Evolutionary conservation across 169 alveolate genomes (phyloP).

Genomic region (Plasmodium gaboni): DNA sequence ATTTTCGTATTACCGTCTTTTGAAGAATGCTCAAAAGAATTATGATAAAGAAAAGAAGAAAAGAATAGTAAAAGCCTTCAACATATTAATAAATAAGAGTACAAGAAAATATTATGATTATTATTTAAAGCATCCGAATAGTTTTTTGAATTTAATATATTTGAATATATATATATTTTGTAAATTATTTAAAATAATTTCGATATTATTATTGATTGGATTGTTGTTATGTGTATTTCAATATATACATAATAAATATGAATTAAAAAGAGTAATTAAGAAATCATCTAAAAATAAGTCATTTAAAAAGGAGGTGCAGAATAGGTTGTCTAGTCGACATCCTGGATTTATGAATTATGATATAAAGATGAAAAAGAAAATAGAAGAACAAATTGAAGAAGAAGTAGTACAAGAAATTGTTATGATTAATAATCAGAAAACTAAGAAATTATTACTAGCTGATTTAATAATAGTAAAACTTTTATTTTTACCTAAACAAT

Average conservation of each 20-base stretch:
- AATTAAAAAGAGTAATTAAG: slow-evolving; percentile 13
- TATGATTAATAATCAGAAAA: neutral
- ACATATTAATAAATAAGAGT: slow-evolving; percentile 29
- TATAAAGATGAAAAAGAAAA: slow-evolving; percentile 13
- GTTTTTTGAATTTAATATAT: slow-evolving; percentile 42
- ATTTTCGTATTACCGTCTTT: slow-evolving; percentile 10
- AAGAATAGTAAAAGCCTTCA: slow-evolving; percentile 38
- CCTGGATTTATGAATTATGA: slow-evolving; percentile 49
- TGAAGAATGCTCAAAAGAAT: slow-evolving; percentile 2
- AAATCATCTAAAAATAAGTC: slow-evolving; percentile 33
- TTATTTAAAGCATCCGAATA: slow-evolving; percentile 60
- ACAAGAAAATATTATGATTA: slow-evolving; percentile 56
- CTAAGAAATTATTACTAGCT: neutral
- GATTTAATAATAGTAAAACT: slow-evolving; percentile 29
- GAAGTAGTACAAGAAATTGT: slow-evolving; percentile 46
- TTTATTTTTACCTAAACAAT: slow-evolving; percentile 19
- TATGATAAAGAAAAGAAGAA: slow-evolving; percentile 33
- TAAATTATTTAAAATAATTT: slow-evolving; percentile 44
- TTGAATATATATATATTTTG: slow-evolving; percentile 19
- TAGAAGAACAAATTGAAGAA: slow-evolving; percentile 41
- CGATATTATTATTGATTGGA: slow-evolving; percentile 5
- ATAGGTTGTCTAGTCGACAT: slow-evolving; percentile 10
- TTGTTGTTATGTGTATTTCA: slow-evolving; percentile 30
- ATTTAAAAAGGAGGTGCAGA: slow-evolving; percentile 44
- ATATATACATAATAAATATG: slow-evolving; percentile 37